Evolutionary conservation across 345 rosid species (phyloP).

Genomic region (Erodium maritimum): DNA sequence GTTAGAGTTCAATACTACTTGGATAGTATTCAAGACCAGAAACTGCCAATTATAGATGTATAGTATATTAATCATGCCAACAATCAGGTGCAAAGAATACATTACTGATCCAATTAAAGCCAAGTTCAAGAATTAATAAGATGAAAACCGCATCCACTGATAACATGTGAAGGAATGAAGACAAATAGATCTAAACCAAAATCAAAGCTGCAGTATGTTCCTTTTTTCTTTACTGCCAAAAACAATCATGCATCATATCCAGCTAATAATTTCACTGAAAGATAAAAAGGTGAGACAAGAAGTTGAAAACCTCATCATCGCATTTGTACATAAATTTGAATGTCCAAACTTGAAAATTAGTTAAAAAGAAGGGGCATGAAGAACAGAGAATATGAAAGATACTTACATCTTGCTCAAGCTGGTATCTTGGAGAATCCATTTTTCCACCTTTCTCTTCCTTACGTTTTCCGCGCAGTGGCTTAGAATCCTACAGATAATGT

Average conservation of each 20-base stretch:
- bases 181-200: neutral
- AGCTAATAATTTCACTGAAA: neutral
- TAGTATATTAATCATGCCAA: neutral
- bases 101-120: neutral
- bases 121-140: neutral
- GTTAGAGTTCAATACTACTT: neutral
- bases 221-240: neutral
- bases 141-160: neutral
- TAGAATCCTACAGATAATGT: constrained; percentile 25
- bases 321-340: neutral
- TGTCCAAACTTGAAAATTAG: neutral
- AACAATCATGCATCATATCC: neutral
- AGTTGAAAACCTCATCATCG: neutral
- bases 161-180: neutral
- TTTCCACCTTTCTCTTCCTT: constrained; percentile 33
- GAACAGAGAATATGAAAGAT: neutral
- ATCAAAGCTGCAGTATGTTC: neutral
- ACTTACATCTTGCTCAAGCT: constrained; percentile 90
- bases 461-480: constrained; percentile 15
- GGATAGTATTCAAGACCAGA: neutral
- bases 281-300: neutral
- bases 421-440: constrained; percentile 35
- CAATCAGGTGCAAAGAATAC: neutral
- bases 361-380: neutral
- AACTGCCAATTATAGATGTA: too few species aligned